phyloP scores from a whole-genome alignment of 2,329 filamentous ascomycete genomes.

The Xylariaceae sp. region DNA sequence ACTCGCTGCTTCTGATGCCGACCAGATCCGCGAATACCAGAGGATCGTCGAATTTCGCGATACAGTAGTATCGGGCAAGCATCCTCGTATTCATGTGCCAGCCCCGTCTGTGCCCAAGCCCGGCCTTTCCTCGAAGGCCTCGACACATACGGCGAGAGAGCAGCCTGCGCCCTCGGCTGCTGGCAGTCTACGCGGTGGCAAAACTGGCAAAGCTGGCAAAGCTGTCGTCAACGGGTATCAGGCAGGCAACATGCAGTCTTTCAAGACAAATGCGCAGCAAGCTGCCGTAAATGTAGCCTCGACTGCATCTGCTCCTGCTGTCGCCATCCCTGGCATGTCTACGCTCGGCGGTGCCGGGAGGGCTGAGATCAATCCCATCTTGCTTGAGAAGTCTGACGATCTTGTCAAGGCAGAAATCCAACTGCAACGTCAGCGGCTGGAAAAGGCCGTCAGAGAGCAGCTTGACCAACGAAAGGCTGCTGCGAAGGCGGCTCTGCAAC shows the following conservation, averaged over 20 bases:
- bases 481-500: constrained; percentile 34
- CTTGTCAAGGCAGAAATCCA: constrained; percentile 75
- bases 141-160: constrained; percentile 15
- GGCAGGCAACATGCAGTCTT: constrained; percentile 27
- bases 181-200: too few relatives aligned
- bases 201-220: too few relatives aligned
- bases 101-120: constrained; percentile 22
- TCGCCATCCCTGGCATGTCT: constrained; percentile 27
- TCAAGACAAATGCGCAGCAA: constrained; percentile 30
- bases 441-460: constrained; percentile 70
- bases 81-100: constrained; percentile 54
- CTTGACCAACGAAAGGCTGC: constrained; percentile 52
- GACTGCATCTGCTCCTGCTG: constrained; percentile 14
- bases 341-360: constrained; percentile 40
- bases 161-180: constrained; percentile 14
- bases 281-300: constrained; percentile 20
- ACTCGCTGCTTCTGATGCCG: constrained; percentile 31
- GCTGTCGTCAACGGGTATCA: constrained; percentile 18
- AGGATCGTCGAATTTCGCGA: constrained; percentile 77
- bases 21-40: constrained; percentile 63
- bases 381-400: constrained; percentile 80
- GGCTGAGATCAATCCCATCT: constrained; percentile 71
- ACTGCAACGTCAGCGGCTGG: constrained; percentile 72
- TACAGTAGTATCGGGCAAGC: constrained; percentile 69
- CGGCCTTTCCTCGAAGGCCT: constrained; percentile 4